These are phyloP conservation scores for Pseudozyma sp. DNA, from an alignment of 1,284 basidiomycete genomes.

Conservation along the genomic window DNA sequence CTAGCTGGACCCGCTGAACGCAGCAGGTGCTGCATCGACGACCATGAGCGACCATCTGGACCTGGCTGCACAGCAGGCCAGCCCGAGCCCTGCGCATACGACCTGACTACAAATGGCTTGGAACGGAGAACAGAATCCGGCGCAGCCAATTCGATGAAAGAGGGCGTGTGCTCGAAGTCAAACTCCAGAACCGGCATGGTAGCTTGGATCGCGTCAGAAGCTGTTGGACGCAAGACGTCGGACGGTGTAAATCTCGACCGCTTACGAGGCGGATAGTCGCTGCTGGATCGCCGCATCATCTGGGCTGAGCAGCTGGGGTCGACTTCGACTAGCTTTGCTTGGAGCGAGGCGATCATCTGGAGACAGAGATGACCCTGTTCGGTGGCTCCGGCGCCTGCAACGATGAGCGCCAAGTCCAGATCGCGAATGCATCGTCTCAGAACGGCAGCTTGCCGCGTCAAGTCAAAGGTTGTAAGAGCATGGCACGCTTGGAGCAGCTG, in stretches of 20 bases:
- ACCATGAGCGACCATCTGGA: conserved; percentile 71
- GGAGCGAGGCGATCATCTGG: conserved; percentile 69
- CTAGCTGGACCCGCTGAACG: conserved; percentile 75
- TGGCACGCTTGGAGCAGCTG: conserved; percentile 36
- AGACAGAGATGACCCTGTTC: conserved; percentile 33
- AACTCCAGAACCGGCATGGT: conserved; percentile 18
- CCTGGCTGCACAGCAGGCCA: conserved; percentile 79
- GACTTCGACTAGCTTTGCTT: conserved; percentile 4
- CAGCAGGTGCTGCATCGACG: conserved; percentile 35
- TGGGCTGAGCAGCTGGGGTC: not conserved
- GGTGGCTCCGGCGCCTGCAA: conserved; percentile 75
- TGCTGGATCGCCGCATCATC: not conserved
- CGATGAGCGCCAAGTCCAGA: conserved; percentile 83
- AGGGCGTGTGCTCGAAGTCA: conserved; percentile 22
- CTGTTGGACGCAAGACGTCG: not conserved
- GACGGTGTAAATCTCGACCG: not conserved
- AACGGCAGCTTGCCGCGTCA: not conserved
- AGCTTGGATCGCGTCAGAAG: conserved; percentile 11
- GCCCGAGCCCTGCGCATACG: conserved; percentile 71
- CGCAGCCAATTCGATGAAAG: conserved; percentile 24
- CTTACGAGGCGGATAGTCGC: conserved; percentile 2
- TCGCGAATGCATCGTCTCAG: conserved; percentile 70
- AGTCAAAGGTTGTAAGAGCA: not conserved
- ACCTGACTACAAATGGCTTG: conserved; percentile 79
- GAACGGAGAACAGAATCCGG: conserved; percentile 2